Conservation (phyloP, 768 basidiomycete genomes). For the Pulveroboletus frians region DNA sequence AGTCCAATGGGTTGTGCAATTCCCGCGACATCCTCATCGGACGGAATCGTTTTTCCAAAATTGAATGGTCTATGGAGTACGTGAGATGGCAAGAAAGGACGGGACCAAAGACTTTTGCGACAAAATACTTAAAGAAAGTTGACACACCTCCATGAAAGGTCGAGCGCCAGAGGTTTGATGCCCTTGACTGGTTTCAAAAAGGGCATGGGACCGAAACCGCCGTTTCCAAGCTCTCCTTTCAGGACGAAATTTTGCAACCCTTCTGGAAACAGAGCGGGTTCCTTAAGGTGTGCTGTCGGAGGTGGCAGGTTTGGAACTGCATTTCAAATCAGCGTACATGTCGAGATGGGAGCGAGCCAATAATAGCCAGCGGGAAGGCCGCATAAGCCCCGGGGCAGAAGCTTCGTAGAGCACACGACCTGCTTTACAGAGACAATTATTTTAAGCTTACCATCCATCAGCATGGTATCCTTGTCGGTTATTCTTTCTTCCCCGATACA, state of each 20-base stretch:
- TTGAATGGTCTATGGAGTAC: constrained; percentile 43
- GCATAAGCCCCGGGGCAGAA: constrained; percentile 21
- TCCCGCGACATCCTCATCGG: constrained; percentile 28
- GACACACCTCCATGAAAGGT: constrained; percentile 64
- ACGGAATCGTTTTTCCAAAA: constrained; percentile 30
- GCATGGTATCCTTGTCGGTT: constrained; percentile 42
- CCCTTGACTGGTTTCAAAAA: constrained; percentile 55
- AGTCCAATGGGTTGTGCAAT: constrained; percentile 13
- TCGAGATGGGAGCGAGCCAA: constrained; percentile 13
- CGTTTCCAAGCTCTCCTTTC: constrained; percentile 8
- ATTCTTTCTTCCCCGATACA: constrained; percentile 53
- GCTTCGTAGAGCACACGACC: constrained; percentile 10
- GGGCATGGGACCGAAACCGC: neutral
- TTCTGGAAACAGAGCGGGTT: constrained; percentile 31
- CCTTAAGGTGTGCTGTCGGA: constrained; percentile 45
- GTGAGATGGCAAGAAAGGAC: neutral
- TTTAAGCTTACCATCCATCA: constrained; percentile 53
- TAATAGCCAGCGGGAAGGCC: constrained; percentile 17
- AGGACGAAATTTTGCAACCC: constrained; percentile 27
- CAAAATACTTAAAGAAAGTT: neutral
- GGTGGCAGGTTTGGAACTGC: constrained; percentile 53
- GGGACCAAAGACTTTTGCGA: neutral
- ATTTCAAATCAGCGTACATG: constrained; percentile 16
- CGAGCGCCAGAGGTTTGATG: constrained; percentile 50
- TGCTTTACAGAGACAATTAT: constrained; percentile 7